Evolutionary conservation across 257 asterid species (phyloP).

Genomic region (Solanum lignicaule): DNA sequence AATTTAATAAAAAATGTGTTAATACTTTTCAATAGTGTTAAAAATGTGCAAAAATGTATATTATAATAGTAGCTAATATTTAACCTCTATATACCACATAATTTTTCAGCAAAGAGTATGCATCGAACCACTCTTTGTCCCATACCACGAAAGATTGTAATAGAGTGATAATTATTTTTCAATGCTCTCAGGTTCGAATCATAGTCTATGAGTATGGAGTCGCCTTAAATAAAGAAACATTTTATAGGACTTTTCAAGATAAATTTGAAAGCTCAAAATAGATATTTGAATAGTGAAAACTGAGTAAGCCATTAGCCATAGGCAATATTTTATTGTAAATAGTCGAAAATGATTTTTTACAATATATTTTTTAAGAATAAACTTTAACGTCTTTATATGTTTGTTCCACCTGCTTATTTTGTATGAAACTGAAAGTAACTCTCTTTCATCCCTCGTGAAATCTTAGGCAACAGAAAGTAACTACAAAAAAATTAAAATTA

Average conservation of each 20-base stretch:
- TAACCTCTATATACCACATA: background rate
- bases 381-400: background rate
- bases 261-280: background rate
- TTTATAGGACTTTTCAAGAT: background rate
- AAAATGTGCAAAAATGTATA: background rate
- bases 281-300: background rate
- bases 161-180: background rate
- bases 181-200: accelerated
- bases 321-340: background rate
- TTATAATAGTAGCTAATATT: background rate
- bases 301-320: background rate
- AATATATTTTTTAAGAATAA: background rate
- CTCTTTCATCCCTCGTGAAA: background rate
- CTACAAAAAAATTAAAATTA: background rate
- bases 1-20: background rate
- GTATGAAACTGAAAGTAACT: background rate
- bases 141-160: accelerated
- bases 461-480: background rate
- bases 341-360: background rate
- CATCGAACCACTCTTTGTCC: no score
- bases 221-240: accelerated
- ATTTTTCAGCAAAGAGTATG: background rate
- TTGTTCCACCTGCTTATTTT: background rate
- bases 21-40: background rate
- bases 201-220: accelerated